phyloP scores from a whole-genome alignment of 2,329 filamentous ascomycete genomes.

The Volutella citrinella region DNA sequence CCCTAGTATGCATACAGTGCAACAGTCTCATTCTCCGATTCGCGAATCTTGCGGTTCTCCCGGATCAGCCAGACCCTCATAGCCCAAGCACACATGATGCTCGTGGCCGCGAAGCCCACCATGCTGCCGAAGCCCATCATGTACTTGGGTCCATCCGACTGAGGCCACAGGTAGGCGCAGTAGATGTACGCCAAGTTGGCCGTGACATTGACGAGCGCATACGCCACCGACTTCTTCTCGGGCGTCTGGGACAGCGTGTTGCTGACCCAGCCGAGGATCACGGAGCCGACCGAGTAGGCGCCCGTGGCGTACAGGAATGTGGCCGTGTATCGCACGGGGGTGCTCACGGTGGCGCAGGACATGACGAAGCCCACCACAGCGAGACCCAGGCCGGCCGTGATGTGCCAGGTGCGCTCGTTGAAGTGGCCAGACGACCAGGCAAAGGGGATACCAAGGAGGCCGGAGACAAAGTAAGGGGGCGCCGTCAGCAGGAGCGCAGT shows the following conservation, averaged over 20 bases:
- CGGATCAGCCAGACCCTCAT: constrained; percentile 18
- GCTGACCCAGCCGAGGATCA: constrained; percentile 38
- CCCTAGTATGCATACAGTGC: constrained; percentile 11
- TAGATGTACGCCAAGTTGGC: constrained; percentile 9
- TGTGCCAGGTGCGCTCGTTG: constrained; percentile 37
- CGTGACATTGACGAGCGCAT: constrained; percentile 35
- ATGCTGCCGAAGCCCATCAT: constrained; percentile 10
- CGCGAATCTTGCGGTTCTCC: constrained; percentile 13
- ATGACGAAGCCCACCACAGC: constrained; percentile 37
- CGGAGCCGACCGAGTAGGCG: constrained; percentile 34
- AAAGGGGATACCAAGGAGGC: constrained; percentile 5
- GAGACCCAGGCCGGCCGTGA: constrained; percentile 29
- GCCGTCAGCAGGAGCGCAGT: constrained; percentile 17
- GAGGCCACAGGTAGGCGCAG: constrained; percentile 8
- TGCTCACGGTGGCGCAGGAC: constrained; percentile 24
- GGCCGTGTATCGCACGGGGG: constrained; percentile 21
- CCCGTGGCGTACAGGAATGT: constrained; percentile 31
- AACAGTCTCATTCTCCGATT: constrained; percentile 8
- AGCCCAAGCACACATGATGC: constrained; percentile 19
- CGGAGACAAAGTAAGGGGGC: constrained; percentile 21
- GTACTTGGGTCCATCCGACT: constrained; percentile 5
- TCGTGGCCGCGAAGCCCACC: constrained; percentile 10
- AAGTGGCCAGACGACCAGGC: constrained; percentile 33
- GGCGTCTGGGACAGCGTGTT: constrained; percentile 37
- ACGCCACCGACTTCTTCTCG: constrained; percentile 39